Evolutionary conservation across 23 red algal genomes (phyloP).

Genomic region (Agarophyton chilense): DNA sequence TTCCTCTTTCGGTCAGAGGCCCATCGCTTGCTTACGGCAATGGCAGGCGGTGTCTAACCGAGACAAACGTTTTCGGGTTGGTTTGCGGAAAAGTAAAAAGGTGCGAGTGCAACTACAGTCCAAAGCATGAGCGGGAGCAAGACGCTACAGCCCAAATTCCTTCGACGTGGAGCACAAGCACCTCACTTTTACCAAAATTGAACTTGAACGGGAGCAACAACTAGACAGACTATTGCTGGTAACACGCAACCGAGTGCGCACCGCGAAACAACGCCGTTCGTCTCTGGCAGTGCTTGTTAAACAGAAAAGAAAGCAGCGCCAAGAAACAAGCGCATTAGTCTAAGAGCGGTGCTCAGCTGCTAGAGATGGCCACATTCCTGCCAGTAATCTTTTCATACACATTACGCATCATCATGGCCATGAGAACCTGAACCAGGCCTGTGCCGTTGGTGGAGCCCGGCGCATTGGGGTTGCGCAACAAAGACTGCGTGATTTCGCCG

Average conservation of each 20-base stretch:
- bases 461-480: slow-evolving; percentile 84
- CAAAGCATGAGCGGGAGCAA: too few species aligned
- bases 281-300: neutral
- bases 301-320: neutral
- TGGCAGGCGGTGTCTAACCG: too few species aligned
- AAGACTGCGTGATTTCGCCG: slow-evolving; percentile 94
- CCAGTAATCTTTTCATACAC: slow-evolving; percentile 94
- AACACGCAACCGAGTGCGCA: neutral
- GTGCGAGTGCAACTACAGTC: too few species aligned
- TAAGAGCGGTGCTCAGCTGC: neutral
- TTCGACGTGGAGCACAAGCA: neutral
- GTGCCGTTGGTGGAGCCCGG: slow-evolving; percentile 97
- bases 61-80: too few species aligned
- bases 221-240: slow-evolving; percentile 21
- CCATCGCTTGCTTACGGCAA: neutral
- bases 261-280: neutral
- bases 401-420: slow-evolving; percentile 94
- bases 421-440: slow-evolving; percentile 92
- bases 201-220: neutral
- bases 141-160: too few species aligned
- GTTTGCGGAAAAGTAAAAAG: too few species aligned
- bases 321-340: neutral
- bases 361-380: slow-evolving; percentile 53
- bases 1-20: neutral
- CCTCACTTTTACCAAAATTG: neutral